Evolutionary conservation across 371 early-diverging fungal species (phyloP).

Genomic region (Syncephalastrum racemosum): DNA sequence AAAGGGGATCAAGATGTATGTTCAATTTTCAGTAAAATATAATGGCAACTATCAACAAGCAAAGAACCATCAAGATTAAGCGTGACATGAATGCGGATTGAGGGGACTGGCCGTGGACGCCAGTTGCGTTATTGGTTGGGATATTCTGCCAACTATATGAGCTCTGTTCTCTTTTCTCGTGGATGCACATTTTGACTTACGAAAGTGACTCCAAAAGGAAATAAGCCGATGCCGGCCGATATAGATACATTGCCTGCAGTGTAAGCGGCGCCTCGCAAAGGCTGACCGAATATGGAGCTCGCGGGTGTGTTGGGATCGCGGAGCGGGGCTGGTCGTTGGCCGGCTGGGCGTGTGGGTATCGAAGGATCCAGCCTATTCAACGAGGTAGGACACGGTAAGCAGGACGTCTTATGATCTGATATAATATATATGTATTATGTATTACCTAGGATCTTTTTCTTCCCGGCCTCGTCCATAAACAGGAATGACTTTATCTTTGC

Average conservation of each 20-base stretch:
- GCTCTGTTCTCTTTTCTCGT: no score
- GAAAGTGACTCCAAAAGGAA: slow-evolving; percentile 61
- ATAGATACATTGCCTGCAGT: slow-evolving; percentile 40
- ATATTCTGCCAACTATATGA: slow-evolving; percentile 39
- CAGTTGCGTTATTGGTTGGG: slow-evolving; percentile 17
- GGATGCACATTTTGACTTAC: slow-evolving; percentile 22
- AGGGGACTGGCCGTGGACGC: slow-evolving; percentile 9
- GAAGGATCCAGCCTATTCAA: slow-evolving; percentile 40
- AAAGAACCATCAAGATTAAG: slow-evolving; percentile 12
- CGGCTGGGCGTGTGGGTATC: slow-evolving; percentile 69
- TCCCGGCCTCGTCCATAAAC: slow-evolving; percentile 76
- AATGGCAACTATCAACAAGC: slow-evolving; percentile 5
- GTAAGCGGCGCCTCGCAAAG: slow-evolving; percentile 47
- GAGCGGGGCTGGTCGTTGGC: slow-evolving; percentile 66
- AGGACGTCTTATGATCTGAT: no score
- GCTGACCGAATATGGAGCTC: slow-evolving; percentile 43
- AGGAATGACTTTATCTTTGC: slow-evolving; percentile 74
- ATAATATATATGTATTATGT: neutral
- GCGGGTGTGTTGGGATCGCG: slow-evolving; percentile 44
- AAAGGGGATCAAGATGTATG: neutral
- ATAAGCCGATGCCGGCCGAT: slow-evolving; percentile 47
- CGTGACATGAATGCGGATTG: slow-evolving; percentile 12
- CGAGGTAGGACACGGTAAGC: no score
- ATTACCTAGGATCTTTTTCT: slow-evolving; percentile 68
- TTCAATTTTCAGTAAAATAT: slow-evolving; percentile 11